Percentiles rank a stretch among this genome's conserved stretches.
These are phyloP conservation scores for Pleoardoris graminearum DNA, from an alignment of 2,329 filamentous ascomycete species.

Conservation along the genomic window DNA sequence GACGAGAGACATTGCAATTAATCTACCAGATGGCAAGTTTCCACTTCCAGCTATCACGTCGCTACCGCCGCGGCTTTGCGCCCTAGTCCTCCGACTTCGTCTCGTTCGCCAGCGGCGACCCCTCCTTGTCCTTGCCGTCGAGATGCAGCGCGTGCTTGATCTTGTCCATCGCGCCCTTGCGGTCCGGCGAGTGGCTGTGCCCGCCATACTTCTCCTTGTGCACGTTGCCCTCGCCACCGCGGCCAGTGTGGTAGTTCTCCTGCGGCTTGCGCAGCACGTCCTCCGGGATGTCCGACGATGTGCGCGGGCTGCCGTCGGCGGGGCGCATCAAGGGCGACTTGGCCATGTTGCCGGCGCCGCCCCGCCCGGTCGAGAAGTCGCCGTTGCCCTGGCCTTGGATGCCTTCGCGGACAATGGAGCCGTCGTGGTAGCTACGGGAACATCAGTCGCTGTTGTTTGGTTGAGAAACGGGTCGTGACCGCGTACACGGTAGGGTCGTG, in stretches of 20 bases:
- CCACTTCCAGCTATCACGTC: too few relatives aligned
- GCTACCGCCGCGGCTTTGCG: too few relatives aligned
- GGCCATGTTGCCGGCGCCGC: slow-evolving; percentile 50
- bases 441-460: slow-evolving; percentile 4
- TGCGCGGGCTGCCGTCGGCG: slow-evolving; percentile 25
- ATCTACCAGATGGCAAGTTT: too few relatives aligned
- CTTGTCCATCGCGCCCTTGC: slow-evolving; percentile 49
- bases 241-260: slow-evolving; percentile 54
- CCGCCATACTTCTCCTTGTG: slow-evolving; percentile 54
- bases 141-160: slow-evolving; percentile 48
- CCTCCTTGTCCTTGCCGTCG: slow-evolving; percentile 42
- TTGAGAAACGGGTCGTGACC: too few relatives aligned
- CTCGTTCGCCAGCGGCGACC: slow-evolving; percentile 32
- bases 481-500: slow-evolving; percentile 52
- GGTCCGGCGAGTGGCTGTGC: slow-evolving; percentile 45
- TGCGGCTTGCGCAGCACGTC: slow-evolving; percentile 43
- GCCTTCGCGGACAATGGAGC: slow-evolving; percentile 53
- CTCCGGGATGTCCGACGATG: slow-evolving; percentile 51
- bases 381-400: slow-evolving; percentile 41
- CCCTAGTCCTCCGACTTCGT: slow-evolving; percentile 18
- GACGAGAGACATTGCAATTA: neutral
- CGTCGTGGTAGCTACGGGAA: slow-evolving; percentile 48
- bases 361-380: slow-evolving; percentile 48
- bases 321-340: slow-evolving; percentile 41
- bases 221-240: slow-evolving; percentile 53